Base-by-base conservation (phyloP, 2,329 filamentous ascomycete genomes). In the Gnomoniopsis sp. region DNA sequence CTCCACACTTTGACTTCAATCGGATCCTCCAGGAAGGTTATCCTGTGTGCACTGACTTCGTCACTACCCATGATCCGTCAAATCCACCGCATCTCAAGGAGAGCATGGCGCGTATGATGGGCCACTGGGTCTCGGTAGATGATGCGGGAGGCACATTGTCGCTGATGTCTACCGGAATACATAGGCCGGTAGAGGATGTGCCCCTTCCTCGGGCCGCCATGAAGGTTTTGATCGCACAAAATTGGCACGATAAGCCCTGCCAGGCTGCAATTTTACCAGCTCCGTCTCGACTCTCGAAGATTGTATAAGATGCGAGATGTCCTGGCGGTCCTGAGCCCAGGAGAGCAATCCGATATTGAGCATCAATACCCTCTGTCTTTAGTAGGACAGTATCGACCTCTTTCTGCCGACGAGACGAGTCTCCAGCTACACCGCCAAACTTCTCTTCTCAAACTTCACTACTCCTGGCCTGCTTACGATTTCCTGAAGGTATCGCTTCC, bases 21-120 rank as follows among this genome's bases (percentile, higher is more conserved):
- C 7, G 12, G 36, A 55, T 59, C 59, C 59, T 61, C 34, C 56
- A 61, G 59, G 59, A 61, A 55, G 59, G 6, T 48, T 50, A 61
- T 54, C 59, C 58, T 48, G 26, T 34, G 48, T 33, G 21, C 46
- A 21, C 47, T 23, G 43, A 52, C 38, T 46, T 22, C 51, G 38
- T 30, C 26, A 47, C 22, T 41, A 47, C 22, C 41, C 51, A 38
- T 33, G 19, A 36, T 34, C n/a, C n/a, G 6, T 33, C 30, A 14
- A 23, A 6, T 22, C 36, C 7, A 26, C 38, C 36, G 33, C 38
- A 17, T 44, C 21, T 17, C n/a, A 23, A 19, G 30, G 33, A 7
- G 6, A 23, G 22, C 12, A 23, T n/a, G 52, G 43, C 11, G 23
- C 41, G 23, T 23, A 8, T 7, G n/a, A 30, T 49, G 51, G 38